Evolutionary conservation across 2,329 filamentous ascomycete species (phyloP), one percentile per base, ranked within the genome.

Genomic region (Fusarium haematococcum): DNA sequence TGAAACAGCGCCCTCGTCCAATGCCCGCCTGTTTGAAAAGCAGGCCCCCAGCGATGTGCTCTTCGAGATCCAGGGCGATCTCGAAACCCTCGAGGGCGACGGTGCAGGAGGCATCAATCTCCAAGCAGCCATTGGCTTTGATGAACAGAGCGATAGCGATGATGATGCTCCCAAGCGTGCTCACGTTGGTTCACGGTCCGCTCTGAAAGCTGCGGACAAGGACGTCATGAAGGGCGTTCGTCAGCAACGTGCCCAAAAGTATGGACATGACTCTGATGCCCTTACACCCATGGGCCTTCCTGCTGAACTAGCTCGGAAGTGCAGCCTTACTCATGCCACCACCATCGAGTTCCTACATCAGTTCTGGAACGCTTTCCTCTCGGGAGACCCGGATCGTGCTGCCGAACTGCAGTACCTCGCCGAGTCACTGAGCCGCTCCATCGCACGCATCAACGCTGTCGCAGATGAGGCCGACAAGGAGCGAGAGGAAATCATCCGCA

Each of bases 281-380:
- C 86, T 78, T 76, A 87, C 81, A 61, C 88, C 83, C 75, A 93
- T 87, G 91, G 86, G 87, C 27, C 78, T 85, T 4, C 85, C 92
- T 5, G 79, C 84, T 2, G 86, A 89, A 2, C 85, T 93, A 23
- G 85, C 89, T 5, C 87, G 91, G 50, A 89, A 89, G 65, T 91
- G 90, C 75, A 84, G 84, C 45, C 83, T 91, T 65, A 98, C 96
- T 0, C 95, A 98, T 81, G 95, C 95, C 63, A 99, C 97, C 0
- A 97, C 95, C 0, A 93, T 94, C 41, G 97, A 99, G 80, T 99
- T 98, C 79, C 86, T 99, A n/a, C 94, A 96, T 78, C 97, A 98
- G 82, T 99, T 99, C 85, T 99, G 96, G 96, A 89, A 91, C 37
- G 91, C 95, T 0, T 99, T 97, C 79, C 88, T 97, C 30, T 98